Evolutionary conservation across 2,329 filamentous ascomycete species (phyloP).

Genomic region (Plenodomus biglobosus): DNA sequence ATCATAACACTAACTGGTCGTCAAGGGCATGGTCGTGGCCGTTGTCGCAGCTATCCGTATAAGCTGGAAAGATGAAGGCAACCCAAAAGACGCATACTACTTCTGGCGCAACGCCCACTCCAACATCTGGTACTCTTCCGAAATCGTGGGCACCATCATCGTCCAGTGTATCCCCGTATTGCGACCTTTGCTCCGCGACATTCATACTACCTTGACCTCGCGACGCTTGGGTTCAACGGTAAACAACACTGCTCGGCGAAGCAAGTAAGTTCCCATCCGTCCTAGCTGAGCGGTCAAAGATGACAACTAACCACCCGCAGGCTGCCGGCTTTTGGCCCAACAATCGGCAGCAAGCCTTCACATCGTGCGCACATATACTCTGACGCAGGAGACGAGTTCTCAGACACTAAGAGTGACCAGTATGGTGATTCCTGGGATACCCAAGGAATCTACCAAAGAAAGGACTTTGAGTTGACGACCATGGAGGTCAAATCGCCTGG

Average conservation of each 20-base stretch:
- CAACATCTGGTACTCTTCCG: constrained; percentile 55
- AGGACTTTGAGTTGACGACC: constrained; percentile 27
- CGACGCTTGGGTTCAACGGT: constrained; percentile 28
- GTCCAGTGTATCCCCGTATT: constrained; percentile 58
- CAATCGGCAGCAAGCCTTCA: constrained; percentile 10
- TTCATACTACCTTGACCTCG: constrained; percentile 45
- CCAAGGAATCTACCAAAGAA: constrained; percentile 29
- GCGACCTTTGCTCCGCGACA: constrained; percentile 51
- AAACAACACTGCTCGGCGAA: constrained; percentile 12
- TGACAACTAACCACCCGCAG: constrained; percentile 1
- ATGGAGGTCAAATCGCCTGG: constrained; percentile 12
- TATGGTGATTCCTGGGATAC: constrained; percentile 25
- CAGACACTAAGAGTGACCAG: constrained; percentile 16
- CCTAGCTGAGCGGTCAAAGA: not conserved
- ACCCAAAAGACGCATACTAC: constrained; percentile 50
- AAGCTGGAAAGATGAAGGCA: constrained; percentile 54
- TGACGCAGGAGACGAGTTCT: constrained; percentile 16
- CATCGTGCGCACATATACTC: constrained; percentile 28
- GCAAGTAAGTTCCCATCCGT: constrained; percentile 13
- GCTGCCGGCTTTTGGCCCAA: constrained; percentile 8
- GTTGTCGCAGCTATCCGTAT: constrained; percentile 53
- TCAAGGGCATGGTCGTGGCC: constrained; percentile 51
- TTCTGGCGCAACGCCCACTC: constrained; percentile 54
- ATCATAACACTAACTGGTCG: constrained; percentile 1
- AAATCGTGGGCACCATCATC: constrained; percentile 58